Evolutionary conservation across 1,139 yeast genomes (phyloP).

Genomic region (Yamadazyma pseudoaaseri): DNA sequence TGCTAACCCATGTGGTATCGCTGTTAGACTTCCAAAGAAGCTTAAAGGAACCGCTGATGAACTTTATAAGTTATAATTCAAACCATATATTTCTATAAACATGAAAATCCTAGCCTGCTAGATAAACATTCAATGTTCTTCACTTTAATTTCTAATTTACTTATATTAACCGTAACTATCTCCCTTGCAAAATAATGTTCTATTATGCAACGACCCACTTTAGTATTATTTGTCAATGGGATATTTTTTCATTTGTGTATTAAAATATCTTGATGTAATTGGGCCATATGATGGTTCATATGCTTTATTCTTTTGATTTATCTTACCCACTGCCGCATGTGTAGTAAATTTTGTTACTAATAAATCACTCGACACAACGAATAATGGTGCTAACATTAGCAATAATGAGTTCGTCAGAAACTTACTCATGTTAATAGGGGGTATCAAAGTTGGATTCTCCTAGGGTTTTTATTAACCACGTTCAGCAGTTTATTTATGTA

Average conservation of each 20-base stretch:
- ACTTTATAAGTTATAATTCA: conserved; percentile 14
- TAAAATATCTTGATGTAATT: conserved; percentile 14
- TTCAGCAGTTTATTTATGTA: too few relatives aligned
- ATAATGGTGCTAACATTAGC: conserved; percentile 25
- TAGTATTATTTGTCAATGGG: conserved; percentile 11
- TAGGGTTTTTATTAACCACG: too few relatives aligned
- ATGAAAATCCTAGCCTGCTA: conserved; percentile 7
- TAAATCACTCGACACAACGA: conserved; percentile 24
- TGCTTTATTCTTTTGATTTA: conserved; percentile 10
- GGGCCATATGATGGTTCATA: conserved; percentile 1
- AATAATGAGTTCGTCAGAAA: conserved; percentile 20
- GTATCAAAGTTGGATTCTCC: conserved; percentile 1
- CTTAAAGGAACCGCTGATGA: conserved; percentile 24
- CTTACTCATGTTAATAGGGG: conserved; percentile 13
- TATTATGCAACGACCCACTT: too few relatives aligned
- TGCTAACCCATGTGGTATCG: conserved; percentile 53
- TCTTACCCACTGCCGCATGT: conserved; percentile 16
- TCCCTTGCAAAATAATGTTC: too few relatives aligned
- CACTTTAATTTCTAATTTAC: too few relatives aligned
- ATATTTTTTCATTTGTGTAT: conserved; percentile 14
- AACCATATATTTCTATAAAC: not conserved
- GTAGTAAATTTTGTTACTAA: conserved; percentile 22
- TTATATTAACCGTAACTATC: too few relatives aligned
- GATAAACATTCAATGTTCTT: too few relatives aligned
- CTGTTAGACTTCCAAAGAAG: conserved; percentile 29